Conservation (phyloP, 1,284 basidiomycete genomes). For the Thelephora terrestris region DNA sequence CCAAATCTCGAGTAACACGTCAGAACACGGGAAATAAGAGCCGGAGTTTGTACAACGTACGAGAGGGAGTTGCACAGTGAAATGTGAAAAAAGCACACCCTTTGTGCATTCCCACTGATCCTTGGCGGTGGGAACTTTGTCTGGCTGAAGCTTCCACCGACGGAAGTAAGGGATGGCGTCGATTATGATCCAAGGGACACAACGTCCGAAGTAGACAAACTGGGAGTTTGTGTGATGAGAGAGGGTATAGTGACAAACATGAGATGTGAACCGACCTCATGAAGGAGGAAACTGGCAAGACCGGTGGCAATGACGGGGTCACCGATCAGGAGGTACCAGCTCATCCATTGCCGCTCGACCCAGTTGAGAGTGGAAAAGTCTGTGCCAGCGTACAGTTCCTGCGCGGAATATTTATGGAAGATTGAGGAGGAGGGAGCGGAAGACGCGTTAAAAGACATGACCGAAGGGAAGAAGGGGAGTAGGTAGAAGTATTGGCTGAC, state of each 20-base stretch:
- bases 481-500: too few species aligned
- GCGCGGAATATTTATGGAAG: slow-evolving; percentile 10
- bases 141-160: slow-evolving; percentile 90
- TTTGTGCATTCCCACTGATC: slow-evolving; percentile 98
- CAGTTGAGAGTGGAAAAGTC: slow-evolving; percentile 63
- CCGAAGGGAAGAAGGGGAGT: background rate
- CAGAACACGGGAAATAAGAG: background rate
- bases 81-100: slow-evolving; percentile 90
- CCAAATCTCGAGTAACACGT: slow-evolving; percentile 62
- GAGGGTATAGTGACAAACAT: background rate
- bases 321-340: slow-evolving; percentile 79
- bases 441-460: slow-evolving; percentile 11
- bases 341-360: slow-evolving; percentile 72
- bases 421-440: slow-evolving; percentile 1
- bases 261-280: slow-evolving; percentile 61
- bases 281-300: slow-evolving; percentile 86
- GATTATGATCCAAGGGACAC: slow-evolving; percentile 93
- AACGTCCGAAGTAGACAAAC: slow-evolving; percentile 96
- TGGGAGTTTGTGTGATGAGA: slow-evolving; percentile 21
- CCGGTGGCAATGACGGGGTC: slow-evolving; percentile 94
- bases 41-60: slow-evolving; percentile 31
- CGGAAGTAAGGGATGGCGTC: slow-evolving; percentile 91
- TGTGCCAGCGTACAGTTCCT: slow-evolving; percentile 44
- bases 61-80: slow-evolving; percentile 89
- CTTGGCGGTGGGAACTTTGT: slow-evolving; percentile 67